Evolutionary conservation across 2,329 filamentous ascomycete genomes (phyloP).

Genomic region (Elsinoe necatrix): DNA sequence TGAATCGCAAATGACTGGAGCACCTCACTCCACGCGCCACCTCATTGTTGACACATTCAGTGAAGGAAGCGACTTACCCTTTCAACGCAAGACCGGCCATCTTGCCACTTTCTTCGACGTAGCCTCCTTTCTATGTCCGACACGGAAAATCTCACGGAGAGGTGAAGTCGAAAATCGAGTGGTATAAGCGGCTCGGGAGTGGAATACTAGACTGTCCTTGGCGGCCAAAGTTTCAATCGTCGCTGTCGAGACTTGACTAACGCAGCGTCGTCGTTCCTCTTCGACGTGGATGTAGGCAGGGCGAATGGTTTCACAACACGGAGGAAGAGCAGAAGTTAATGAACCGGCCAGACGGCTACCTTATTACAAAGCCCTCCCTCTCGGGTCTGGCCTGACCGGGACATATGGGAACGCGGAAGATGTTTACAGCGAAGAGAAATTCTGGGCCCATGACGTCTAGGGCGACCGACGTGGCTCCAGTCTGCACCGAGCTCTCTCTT

Average conservation of each 20-base stretch:
- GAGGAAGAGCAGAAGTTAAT: neutral
- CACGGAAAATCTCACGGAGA: neutral
- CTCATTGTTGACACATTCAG: neutral
- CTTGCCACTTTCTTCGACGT: neutral
- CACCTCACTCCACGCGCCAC: neutral
- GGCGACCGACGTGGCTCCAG: constrained; percentile 9
- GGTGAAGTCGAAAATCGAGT: neutral
- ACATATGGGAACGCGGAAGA: neutral
- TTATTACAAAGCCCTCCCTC: neutral
- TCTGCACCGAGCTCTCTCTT: neutral
- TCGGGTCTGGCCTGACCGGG: constrained; percentile 4
- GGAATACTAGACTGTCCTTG: neutral
- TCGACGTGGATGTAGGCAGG: constrained; percentile 7
- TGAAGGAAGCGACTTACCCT: constrained; percentile 9
- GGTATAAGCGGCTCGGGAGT: neutral
- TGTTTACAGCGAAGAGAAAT: constrained; percentile 1
- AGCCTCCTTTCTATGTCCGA: neutral
- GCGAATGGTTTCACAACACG: constrained; percentile 10
- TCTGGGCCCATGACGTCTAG: constrained; percentile 8
- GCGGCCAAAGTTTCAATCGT: neutral
- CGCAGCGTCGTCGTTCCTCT: neutral
- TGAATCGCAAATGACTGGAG: constrained; percentile 5
- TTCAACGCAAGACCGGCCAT: constrained; percentile 15
- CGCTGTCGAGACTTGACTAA: neutral
- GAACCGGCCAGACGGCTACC: neutral